Evolutionary conservation across 2,329 filamentous ascomycete genomes (phyloP).

Genomic region (Scytalidium sp.): DNA sequence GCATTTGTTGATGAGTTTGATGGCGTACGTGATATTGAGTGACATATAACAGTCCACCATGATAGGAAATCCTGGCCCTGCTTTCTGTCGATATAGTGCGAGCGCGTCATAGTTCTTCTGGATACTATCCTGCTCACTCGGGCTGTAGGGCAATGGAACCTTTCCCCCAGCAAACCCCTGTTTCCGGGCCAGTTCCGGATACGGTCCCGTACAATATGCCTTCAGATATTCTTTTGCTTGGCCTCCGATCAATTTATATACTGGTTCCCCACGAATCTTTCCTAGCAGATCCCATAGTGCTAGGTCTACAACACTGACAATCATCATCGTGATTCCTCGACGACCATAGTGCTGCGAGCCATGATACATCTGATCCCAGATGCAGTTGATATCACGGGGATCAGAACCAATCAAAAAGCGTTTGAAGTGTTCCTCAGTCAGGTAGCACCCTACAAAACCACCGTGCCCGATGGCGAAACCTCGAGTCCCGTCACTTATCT

Average conservation of each 20-base stretch:
- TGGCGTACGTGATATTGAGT: slow-evolving; percentile 87
- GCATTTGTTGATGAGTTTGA: slow-evolving; percentile 82
- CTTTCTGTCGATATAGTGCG: slow-evolving; percentile 75
- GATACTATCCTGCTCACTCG: slow-evolving; percentile 78
- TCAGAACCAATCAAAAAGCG: slow-evolving; percentile 87
- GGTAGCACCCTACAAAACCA: slow-evolving; percentile 86
- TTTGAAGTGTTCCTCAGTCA: slow-evolving; percentile 90
- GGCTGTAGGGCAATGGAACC: slow-evolving; percentile 84
- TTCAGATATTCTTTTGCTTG: slow-evolving; percentile 79
- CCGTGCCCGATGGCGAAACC: slow-evolving; percentile 94
- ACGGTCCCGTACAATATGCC: slow-evolving; percentile 94
- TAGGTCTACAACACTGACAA: slow-evolving; percentile 92
- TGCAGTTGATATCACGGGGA: slow-evolving; percentile 83
- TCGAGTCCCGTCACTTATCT: slow-evolving; percentile 85
- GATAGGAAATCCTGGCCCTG: slow-evolving; percentile 87
- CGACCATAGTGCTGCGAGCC: slow-evolving; percentile 95
- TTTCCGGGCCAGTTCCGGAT: slow-evolving; percentile 72
- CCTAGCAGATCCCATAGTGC: slow-evolving; percentile 90
- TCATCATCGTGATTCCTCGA: slow-evolving; percentile 84
- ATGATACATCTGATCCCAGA: slow-evolving; percentile 97
- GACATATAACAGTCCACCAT: slow-evolving; percentile 99
- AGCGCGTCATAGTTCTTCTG: slow-evolving; percentile 90
- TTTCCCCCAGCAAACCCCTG: slow-evolving; percentile 93
- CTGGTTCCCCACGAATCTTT: slow-evolving; percentile 87
- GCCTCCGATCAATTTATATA: slow-evolving; percentile 91